Conservation (phyloP, 164 flowering plant genomes). For the Piper longum region DNA sequence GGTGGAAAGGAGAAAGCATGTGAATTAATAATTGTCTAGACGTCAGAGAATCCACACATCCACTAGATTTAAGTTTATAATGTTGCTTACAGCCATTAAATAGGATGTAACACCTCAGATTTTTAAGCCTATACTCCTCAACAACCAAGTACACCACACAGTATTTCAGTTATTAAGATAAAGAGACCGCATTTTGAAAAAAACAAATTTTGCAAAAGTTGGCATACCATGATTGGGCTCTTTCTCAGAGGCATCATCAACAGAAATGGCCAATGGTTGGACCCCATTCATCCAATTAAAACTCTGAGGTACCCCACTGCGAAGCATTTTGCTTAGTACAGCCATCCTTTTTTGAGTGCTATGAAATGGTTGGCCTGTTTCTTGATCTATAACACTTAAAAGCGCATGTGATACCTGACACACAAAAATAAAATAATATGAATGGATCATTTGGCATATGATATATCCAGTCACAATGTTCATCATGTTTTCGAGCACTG, state of each 20-base stretch:
- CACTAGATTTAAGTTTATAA: too few species aligned
- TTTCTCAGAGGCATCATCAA: constrained; percentile 11
- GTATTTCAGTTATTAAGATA: background rate
- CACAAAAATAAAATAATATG: background rate
- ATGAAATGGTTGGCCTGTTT: constrained; percentile 54
- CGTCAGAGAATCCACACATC: too few species aligned
- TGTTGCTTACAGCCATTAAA: background rate
- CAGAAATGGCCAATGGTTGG: constrained; percentile 16
- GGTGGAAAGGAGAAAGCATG: too few species aligned
- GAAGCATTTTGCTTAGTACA: constrained; percentile 71
- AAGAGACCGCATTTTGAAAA: background rate
- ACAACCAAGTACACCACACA: background rate
- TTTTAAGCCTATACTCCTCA: background rate
- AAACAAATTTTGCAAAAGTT: background rate
- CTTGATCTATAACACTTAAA: constrained; percentile 67
- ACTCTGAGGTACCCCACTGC: constrained; percentile 60
- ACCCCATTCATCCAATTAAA: constrained; percentile 39
- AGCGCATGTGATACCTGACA: constrained; percentile 91
- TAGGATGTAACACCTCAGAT: background rate
- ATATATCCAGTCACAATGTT: too few species aligned
- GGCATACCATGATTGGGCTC: constrained; percentile 32
- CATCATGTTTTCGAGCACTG: background rate
- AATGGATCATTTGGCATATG: background rate
- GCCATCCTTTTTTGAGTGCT: constrained; percentile 49
- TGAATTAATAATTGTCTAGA: too few species aligned